A percentile compares a stretch with the other conserved stretches of the same genome.
Evolutionary conservation across 106 monocot species (phyloP).

Genomic region (Apostasia ramifera): DNA sequence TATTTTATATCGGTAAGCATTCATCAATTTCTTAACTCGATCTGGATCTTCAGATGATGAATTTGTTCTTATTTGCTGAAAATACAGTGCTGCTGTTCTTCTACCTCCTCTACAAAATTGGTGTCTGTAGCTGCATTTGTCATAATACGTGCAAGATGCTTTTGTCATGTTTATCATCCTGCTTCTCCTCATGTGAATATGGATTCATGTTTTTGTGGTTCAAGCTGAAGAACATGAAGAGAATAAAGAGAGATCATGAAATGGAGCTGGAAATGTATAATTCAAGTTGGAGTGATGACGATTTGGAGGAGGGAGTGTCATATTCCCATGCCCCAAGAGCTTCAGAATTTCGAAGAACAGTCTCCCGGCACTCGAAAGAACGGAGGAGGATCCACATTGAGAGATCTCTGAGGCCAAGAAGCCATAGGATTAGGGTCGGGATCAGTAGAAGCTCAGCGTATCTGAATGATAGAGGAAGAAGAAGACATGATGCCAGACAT

Average conservation of each 20-base stretch:
- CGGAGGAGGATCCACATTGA: constrained; percentile 40
- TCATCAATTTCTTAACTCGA: not conserved
- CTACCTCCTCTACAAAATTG: constrained; percentile 71
- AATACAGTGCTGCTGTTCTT: constrained; percentile 68
- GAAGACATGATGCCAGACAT: constrained; percentile 12
- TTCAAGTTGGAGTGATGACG: constrained; percentile 25
- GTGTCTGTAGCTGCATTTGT: constrained; percentile 55
- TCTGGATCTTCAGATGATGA: not conserved
- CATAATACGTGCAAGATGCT: constrained; percentile 52
- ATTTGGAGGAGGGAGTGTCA: constrained; percentile 17
- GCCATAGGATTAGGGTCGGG: constrained; percentile 60
- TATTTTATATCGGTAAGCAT: constrained; percentile 54
- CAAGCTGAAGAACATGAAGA: constrained; percentile 23
- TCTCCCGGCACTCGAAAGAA: constrained; percentile 38
- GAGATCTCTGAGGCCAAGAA: constrained; percentile 62
- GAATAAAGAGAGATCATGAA: constrained; percentile 5
- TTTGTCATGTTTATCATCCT: constrained; percentile 42
- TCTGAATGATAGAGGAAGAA: constrained; percentile 12
- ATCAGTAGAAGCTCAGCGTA: constrained; percentile 29
- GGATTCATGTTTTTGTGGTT: constrained; percentile 34
- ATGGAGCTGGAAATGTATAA: constrained; percentile 32
- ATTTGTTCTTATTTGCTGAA: not conserved
- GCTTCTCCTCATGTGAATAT: constrained; percentile 42
- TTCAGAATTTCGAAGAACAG: constrained; percentile 14
- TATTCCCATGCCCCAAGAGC: constrained; percentile 15